Evolutionary conservation across 306 rosid species (phyloP).

Genomic region (Rosa lucieae): DNA sequence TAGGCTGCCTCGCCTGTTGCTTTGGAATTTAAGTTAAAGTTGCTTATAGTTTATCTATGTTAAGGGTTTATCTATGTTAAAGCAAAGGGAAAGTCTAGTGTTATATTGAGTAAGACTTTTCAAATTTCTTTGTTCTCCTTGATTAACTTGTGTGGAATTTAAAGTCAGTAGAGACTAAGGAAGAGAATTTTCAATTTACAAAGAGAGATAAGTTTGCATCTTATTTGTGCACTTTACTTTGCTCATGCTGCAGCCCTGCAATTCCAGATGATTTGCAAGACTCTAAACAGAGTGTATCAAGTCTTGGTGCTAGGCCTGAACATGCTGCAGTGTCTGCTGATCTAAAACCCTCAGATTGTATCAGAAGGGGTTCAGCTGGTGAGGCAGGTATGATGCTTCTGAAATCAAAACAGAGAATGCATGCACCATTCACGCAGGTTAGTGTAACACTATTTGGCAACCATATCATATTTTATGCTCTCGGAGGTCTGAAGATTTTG

Average conservation of each 20-base stretch:
- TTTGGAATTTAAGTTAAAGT: background rate
- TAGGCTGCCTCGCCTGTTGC: background rate
- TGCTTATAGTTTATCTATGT: background rate
- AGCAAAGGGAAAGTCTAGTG: background rate
- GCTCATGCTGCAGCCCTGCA: conserved; percentile 43
- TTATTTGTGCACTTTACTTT: conserved; percentile 14
- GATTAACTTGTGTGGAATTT: background rate
- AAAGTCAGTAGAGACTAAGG: background rate
- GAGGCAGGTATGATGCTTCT: conserved; percentile 74
- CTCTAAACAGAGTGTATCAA: conserved; percentile 32
- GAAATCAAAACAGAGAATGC: conserved; percentile 79
- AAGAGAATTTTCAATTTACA: background rate
- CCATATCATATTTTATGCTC: conserved; percentile 21
- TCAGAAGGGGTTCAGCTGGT: conserved; percentile 83
- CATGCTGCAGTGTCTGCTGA: conserved; percentile 36
- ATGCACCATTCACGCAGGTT: conserved; percentile 94
- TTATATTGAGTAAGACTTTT: background rate
- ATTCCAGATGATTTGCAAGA: conserved; percentile 39
- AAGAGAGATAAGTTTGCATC: background rate
- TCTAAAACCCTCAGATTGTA: conserved; percentile 45
- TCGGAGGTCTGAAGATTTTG: conserved; percentile 23
- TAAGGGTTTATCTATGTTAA: background rate
- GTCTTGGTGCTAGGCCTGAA: conserved; percentile 43
- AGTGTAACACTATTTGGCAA: conserved; percentile 26
- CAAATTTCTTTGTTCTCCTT: background rate